Evolutionary conservation across 306 rosid genomes (phyloP).

Genomic region (Quercus robur): DNA sequence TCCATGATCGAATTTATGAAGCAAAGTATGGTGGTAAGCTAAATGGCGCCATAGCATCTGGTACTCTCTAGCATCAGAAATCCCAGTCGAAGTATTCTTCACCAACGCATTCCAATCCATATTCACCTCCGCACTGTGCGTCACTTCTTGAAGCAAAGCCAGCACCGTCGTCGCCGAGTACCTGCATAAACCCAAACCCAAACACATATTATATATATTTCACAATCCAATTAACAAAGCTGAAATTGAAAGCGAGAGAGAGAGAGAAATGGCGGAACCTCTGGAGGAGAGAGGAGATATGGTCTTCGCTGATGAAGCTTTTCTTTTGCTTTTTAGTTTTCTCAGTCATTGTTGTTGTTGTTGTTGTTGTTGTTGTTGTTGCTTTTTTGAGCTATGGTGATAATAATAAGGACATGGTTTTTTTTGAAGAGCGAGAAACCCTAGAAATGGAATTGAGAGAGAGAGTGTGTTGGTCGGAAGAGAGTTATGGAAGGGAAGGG

Average conservation of each 20-base stretch:
- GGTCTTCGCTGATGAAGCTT: constrained; percentile 46
- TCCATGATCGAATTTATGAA: constrained; percentile 39
- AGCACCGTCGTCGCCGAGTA: constrained; percentile 53
- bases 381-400: too few species aligned
- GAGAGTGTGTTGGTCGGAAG: background rate
- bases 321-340: constrained; percentile 30
- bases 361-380: constrained; percentile 8
- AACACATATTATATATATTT: too few species aligned
- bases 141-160: constrained; percentile 68
- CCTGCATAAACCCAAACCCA: constrained; percentile 32
- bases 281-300: constrained; percentile 41
- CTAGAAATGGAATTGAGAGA: background rate
- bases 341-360: constrained; percentile 36
- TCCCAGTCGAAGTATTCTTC: constrained; percentile 68
- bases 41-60: constrained; percentile 96
- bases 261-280: constrained; percentile 31
- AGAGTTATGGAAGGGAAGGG: background rate
- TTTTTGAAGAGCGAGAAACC: background rate
- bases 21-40: constrained; percentile 57
- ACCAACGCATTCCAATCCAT: constrained; percentile 81
- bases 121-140: constrained; percentile 36
- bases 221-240: too few species aligned
- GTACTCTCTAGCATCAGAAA: constrained; percentile 74
- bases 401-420: too few species aligned
- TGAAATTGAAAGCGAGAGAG: too few species aligned